Conservation (phyloP, 2,329 filamentous ascomycete species). For the Myriosclerotinia scirpicola region DNA sequence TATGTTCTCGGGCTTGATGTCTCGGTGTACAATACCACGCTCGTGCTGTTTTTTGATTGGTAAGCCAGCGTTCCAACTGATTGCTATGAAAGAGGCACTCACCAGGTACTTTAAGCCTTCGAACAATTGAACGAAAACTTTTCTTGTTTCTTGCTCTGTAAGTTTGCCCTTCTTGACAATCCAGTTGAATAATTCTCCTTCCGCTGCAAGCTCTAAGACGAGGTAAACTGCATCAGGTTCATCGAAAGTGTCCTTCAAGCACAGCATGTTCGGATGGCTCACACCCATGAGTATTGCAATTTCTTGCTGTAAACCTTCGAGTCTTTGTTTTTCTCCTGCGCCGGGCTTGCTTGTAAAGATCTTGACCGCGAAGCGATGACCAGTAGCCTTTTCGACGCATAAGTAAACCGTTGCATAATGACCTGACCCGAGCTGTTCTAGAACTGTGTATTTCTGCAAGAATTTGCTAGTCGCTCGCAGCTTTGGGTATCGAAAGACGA, state of each 20-base stretch:
- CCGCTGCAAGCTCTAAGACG: slow-evolving; percentile 83
- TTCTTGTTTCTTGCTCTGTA: slow-evolving; percentile 78
- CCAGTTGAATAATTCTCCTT: slow-evolving; percentile 94
- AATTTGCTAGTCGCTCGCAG: slow-evolving; percentile 74
- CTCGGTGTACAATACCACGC: slow-evolving; percentile 92
- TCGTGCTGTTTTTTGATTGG: slow-evolving; percentile 68
- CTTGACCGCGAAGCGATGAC: slow-evolving; percentile 86
- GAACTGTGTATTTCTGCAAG: slow-evolving; percentile 78
- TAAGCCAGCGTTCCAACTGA: neutral
- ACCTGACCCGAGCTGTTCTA: slow-evolving; percentile 86
- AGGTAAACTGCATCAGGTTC: slow-evolving; percentile 89
- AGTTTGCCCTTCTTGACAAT: slow-evolving; percentile 91
- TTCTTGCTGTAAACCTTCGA: slow-evolving; percentile 87
- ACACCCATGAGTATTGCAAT: slow-evolving; percentile 97
- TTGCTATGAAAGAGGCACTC: slow-evolving; percentile 42
- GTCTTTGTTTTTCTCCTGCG: slow-evolving; percentile 79
- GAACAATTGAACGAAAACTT: slow-evolving; percentile 87
- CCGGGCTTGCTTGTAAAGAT: slow-evolving; percentile 84
- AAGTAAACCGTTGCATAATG: slow-evolving; percentile 94
- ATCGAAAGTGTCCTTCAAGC: slow-evolving; percentile 92
- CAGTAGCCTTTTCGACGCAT: slow-evolving; percentile 81
- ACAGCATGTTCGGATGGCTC: slow-evolving; percentile 88
- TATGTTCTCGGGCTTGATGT: slow-evolving; percentile 68
- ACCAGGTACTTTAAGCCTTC: slow-evolving; percentile 94
- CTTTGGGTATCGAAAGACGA: slow-evolving; percentile 87